Evolutionary conservation across 2,329 filamentous ascomycete species (phyloP).

Genomic region (Exophiala sp.): DNA sequence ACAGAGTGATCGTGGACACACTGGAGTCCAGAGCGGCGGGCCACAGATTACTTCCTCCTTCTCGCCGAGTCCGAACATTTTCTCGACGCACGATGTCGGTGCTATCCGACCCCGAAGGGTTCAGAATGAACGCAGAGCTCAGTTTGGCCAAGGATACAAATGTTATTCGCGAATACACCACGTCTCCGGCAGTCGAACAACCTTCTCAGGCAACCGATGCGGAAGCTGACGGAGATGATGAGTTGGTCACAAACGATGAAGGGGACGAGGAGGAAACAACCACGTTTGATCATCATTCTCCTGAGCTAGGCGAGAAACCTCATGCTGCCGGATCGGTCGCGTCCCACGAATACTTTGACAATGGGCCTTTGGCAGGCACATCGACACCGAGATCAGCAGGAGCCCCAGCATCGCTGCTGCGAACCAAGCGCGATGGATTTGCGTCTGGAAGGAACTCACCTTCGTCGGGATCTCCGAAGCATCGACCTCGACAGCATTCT

Average conservation of each 20-base stretch:
- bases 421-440: not conserved
- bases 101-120: slow-evolving; percentile 56
- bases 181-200: slow-evolving; percentile 34
- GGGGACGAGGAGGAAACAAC: slow-evolving; percentile 48
- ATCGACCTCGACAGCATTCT: slow-evolving; percentile 52
- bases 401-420: not conserved
- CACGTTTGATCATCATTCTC: slow-evolving; percentile 9
- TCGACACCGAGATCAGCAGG: not conserved
- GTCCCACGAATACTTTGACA: slow-evolving; percentile 12
- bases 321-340: not conserved
- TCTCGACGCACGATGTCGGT: slow-evolving; percentile 53
- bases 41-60: slow-evolving; percentile 44
- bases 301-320: not conserved
- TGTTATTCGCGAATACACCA: slow-evolving; percentile 42
- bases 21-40: slow-evolving; percentile 54
- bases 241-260: slow-evolving; percentile 78
- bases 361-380: not conserved
- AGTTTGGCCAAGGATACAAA: slow-evolving; percentile 38
- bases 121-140: slow-evolving; percentile 32
- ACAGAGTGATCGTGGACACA: slow-evolving; percentile 55
- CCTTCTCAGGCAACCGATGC: slow-evolving; percentile 65
- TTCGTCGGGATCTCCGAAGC: slow-evolving; percentile 1
- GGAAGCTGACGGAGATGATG: slow-evolving; percentile 74
- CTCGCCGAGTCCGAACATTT: slow-evolving; percentile 40
- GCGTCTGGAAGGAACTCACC: slow-evolving; percentile 6